Evolutionary conservation across 495 filamentous ascomycete genomes (phyloP), one percentile per base, ranked within the genome.

Genomic region (Xylaria grammica): DNA sequence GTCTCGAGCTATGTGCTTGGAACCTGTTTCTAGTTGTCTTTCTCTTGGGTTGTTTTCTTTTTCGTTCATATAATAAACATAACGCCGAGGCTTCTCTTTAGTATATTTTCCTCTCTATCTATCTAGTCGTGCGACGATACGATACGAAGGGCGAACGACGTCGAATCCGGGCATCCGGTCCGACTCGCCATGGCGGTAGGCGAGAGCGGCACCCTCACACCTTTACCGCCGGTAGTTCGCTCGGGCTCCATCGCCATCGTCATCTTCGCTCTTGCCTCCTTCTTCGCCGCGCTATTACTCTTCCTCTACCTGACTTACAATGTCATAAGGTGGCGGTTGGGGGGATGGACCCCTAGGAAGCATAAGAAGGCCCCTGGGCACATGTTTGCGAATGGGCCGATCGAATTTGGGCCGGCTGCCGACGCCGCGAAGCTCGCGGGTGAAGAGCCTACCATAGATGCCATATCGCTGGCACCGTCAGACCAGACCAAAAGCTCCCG

Each of bases 221-320:
- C 86, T 51, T 74, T 89, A 15, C 84, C 86, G 4, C 54, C 60
- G 0, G 75, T 75, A 32, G 81, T 87, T 42, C 75, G 72, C 46
- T 72, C 77, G 64, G 87, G 86, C 13, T 76, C 87, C 5, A 80
- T 84, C 17, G 84, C 83, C 2, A 79, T 89, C 49, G 76, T 83
- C 29, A 69, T 81, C 60, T 87, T 89, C 65, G 86, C 82, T 59
- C 75, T 87, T 38, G 72, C 89, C 11, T 89, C 87, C 4, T 85
- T 89, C 65, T 69, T 89, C 27, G 83, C 86, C 19, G 83, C 82
- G 1, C 65, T 79, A 0, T 63, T 69, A 29, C 75, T 89, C 11
- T 81, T 88, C 42, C 52, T 69, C n/a, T 88, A 84, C 69, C 77
- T 89, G 52, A 85, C 81, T 19, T 86, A 80, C 70, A 84, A 85